Percentiles rank a stretch among this genome's conserved stretches.
Conservation (phyloP, 1,284 basidiomycete species). For the Stereum hirsutum region DNA sequence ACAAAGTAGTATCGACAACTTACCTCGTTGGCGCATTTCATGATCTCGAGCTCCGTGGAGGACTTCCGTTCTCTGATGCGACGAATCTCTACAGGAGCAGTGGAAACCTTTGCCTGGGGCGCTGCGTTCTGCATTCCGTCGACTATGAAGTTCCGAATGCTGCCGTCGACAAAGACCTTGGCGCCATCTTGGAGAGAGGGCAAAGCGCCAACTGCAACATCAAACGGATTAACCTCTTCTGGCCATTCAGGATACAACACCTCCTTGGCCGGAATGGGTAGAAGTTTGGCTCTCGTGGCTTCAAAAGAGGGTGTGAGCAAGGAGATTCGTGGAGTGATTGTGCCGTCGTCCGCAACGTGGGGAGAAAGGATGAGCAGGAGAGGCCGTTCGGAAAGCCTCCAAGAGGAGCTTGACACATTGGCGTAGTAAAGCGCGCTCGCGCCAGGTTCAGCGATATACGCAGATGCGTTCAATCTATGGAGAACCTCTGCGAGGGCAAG, state of each 20-base stretch:
- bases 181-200: conserved; percentile 17
- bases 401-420: conserved; percentile 54
- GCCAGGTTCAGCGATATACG: conserved; percentile 71
- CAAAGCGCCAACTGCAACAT: conserved; percentile 39
- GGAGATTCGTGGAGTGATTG: conserved; percentile 34
- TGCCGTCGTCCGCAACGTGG: conserved; percentile 16
- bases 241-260: conserved; percentile 62
- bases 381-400: conserved; percentile 73
- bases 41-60: conserved; percentile 54
- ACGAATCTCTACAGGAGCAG: conserved; percentile 46
- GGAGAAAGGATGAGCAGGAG: conserved; percentile 62
- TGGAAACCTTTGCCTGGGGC: conserved; percentile 27
- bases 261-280: conserved; percentile 38
- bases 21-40: conserved; percentile 81
- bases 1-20: background rate
- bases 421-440: conserved; percentile 63
- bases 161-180: conserved; percentile 54
- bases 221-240: conserved; percentile 67
- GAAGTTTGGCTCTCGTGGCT: conserved; percentile 52
- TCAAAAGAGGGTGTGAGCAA: conserved; percentile 77
- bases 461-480: conserved; percentile 38
- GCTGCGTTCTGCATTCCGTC: conserved; percentile 49
- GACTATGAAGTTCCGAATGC: conserved; percentile 48
- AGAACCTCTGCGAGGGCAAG: conserved; percentile 40
- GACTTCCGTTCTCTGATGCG: conserved; percentile 70